Evolutionary conservation across 805 yeast species (phyloP).

Genomic region (Sugiyamaella marilandica): DNA sequence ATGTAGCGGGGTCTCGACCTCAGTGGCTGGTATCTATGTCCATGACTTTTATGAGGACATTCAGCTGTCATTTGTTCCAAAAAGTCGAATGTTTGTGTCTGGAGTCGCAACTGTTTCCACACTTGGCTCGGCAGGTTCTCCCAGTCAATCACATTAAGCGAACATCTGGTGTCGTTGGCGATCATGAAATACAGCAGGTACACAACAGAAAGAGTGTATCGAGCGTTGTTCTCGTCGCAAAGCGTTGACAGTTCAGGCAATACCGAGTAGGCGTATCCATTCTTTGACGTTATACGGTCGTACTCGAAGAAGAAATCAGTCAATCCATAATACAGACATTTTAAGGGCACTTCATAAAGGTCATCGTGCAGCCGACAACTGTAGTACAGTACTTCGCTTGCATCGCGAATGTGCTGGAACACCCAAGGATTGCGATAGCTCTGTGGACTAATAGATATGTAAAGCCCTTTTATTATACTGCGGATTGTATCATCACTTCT

Average conservation of each 20-base stretch:
- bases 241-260: not conserved
- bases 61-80: too few species aligned
- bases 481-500: not conserved
- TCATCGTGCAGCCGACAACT: not conserved
- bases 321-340: conserved; percentile 4
- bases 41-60: too few species aligned
- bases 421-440: not conserved
- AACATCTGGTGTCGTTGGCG: too few species aligned
- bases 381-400: not conserved
- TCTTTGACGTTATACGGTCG: not conserved
- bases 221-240: not conserved
- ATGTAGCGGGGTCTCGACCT: too few species aligned
- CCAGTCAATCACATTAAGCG: too few species aligned
- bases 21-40: too few species aligned
- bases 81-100: too few species aligned
- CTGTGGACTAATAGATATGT: not conserved
- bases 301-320: conserved; percentile 9
- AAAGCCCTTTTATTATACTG: not conserved
- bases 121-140: too few species aligned
- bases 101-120: too few species aligned
- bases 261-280: not conserved
- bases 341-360: not conserved
- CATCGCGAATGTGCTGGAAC: not conserved
- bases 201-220: too few species aligned
- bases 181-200: too few species aligned